A percentile compares a stretch with the other conserved stretches of the same genome.
Evolutionary conservation across 768 basidiomycete species (phyloP).

Genomic region (Termitomyces sp.): DNA sequence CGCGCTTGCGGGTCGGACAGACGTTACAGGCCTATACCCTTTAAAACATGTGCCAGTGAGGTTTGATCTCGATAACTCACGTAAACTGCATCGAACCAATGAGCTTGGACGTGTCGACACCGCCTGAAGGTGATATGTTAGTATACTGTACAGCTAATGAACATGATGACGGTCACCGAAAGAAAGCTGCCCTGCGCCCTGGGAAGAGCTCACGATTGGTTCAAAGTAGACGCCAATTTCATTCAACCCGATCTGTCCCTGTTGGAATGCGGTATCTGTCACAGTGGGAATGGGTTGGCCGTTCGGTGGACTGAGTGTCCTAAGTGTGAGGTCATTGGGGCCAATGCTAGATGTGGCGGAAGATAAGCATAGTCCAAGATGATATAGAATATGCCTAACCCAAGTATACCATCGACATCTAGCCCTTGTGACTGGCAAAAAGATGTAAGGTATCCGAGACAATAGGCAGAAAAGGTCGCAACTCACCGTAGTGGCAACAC

Average conservation of each 20-base stretch:
- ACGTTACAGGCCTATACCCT: conserved; percentile 39
- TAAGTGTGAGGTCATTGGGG: conserved; percentile 50
- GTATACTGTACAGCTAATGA: neutral
- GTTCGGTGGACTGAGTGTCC: conserved; percentile 27
- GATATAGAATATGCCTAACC: conserved; percentile 33
- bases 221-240: conserved; percentile 49
- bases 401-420: conserved; percentile 61
- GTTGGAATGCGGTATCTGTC: conserved; percentile 46
- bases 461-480: neutral
- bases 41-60: neutral
- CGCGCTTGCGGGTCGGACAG: conserved; percentile 36
- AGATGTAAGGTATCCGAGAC: neutral
- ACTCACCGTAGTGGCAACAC: conserved; percentile 43
- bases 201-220: conserved; percentile 34
- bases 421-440: conserved; percentile 36
- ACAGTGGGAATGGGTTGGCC: conserved; percentile 44
- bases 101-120: conserved; percentile 26
- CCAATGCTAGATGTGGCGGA: conserved; percentile 45
- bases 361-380: neutral
- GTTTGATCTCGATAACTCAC: conserved; percentile 21
- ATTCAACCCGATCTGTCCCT: conserved; percentile 35
- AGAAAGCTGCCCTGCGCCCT: conserved; percentile 49
- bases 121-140: neutral
- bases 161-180: conserved; percentile 44
- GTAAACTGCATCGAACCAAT: conserved; percentile 39